These are phyloP conservation scores for Coemansia pectinata DNA, from an alignment of 192 early-diverging fungal species.

Conservation along the genomic window DNA sequence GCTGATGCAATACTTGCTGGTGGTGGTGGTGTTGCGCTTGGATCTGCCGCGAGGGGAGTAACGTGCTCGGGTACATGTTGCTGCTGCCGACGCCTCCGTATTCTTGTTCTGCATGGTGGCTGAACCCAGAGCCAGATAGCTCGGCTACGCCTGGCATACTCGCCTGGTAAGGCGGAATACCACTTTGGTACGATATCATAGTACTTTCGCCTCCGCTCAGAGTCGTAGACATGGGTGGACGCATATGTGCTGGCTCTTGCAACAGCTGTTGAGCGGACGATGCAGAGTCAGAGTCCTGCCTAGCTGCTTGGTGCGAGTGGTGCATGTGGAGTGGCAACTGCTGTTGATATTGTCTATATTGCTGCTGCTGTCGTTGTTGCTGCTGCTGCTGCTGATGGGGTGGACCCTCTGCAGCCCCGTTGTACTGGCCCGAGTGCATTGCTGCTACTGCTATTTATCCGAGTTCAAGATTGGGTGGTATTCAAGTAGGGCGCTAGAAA, in stretches of 20 bases:
- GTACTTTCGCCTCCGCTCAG: background rate
- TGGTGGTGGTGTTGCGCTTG: slow-evolving; percentile 17
- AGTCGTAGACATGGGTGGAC: background rate
- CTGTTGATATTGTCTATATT: slow-evolving; percentile 4
- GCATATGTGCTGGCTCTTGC: background rate
- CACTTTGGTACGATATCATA: background rate
- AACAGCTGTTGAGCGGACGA: background rate
- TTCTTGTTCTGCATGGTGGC: background rate
- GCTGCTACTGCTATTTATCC: slow-evolving; percentile 2
- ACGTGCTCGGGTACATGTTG: slow-evolving; percentile 31
- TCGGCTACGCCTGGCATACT: background rate
- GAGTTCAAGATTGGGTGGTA: background rate
- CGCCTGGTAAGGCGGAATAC: background rate
- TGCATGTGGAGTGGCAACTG: background rate
- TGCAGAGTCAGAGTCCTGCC: background rate
- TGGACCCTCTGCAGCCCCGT: slow-evolving; percentile 8
- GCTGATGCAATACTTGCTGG: slow-evolving; percentile 14
- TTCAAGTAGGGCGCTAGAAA: background rate
- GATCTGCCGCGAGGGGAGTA: slow-evolving; percentile 28
- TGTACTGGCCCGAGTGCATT: slow-evolving; percentile 14
- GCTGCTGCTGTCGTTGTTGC: slow-evolving; percentile 8
- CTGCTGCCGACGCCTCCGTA: background rate
- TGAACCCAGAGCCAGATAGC: background rate
- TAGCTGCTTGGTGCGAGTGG: background rate
- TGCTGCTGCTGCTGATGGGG: slow-evolving; percentile 9